Percentiles rank a stretch among this genome's conserved stretches.
Evolutionary conservation across 192 early-diverging fungal genomes (phyloP).

Genomic region (Podila epigama): DNA sequence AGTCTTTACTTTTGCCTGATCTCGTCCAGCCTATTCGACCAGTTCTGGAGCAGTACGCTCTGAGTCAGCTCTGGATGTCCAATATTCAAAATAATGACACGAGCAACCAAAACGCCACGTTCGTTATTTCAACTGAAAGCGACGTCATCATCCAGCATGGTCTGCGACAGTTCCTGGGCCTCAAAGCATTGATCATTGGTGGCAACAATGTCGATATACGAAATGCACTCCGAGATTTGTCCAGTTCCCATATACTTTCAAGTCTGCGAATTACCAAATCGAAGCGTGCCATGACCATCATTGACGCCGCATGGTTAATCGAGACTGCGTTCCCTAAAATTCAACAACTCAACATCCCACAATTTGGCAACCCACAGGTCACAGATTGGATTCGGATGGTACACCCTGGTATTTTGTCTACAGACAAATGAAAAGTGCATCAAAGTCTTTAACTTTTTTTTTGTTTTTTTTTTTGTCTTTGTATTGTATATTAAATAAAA

Average conservation of each 20-base stretch:
- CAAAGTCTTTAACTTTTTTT: not conserved
- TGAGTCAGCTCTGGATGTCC: not conserved
- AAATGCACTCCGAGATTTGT: constrained; percentile 1
- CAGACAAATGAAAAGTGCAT: constrained; percentile 2
- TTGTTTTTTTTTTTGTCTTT: too few relatives aligned
- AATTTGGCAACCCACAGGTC: constrained; percentile 13
- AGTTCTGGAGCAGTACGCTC: constrained; percentile 4
- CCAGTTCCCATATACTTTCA: constrained; percentile 1
- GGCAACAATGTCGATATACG: constrained; percentile 15
- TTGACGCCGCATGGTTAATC: constrained; percentile 31
- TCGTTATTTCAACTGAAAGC: not conserved
- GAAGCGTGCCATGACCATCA: constrained; percentile 11
- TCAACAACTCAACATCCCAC: constrained; percentile 7
- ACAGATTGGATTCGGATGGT: constrained; percentile 23
- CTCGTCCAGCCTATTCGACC: constrained; percentile 8
- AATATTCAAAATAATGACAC: not conserved
- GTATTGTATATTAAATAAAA: not conserved
- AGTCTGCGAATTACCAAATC: constrained; percentile 26
- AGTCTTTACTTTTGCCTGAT: constrained; percentile 18
- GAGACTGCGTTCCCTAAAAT: constrained; percentile 18
- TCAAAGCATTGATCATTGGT: constrained; percentile 25
- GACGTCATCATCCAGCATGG: constrained; percentile 25
- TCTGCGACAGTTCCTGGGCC: constrained; percentile 4
- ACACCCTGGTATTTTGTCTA: constrained; percentile 22
- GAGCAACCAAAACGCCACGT: not conserved